Evolutionary conservation across 108 stramenopile genomes (phyloP).

Genomic region (Pseudonitzschia multistriata): DNA sequence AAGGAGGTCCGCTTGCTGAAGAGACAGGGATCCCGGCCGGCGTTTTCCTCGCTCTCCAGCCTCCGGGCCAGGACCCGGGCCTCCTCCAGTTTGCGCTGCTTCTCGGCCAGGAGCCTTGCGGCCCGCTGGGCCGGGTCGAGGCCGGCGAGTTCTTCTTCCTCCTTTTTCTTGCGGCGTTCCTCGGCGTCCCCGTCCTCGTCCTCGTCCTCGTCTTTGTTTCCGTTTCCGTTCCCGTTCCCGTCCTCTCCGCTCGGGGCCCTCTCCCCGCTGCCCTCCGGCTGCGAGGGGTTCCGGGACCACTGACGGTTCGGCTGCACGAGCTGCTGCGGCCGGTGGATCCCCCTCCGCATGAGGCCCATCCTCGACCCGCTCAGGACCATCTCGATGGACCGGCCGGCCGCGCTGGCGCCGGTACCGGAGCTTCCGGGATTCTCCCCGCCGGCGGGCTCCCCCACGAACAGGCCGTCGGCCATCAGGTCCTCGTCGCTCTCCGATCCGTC

Average conservation of each 20-base stretch:
- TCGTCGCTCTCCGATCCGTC: constrained; percentile 55
- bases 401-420: neutral
- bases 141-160: constrained; percentile 60
- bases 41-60: constrained; percentile 83
- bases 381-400: constrained; percentile 33
- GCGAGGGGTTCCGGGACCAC: constrained; percentile 53
- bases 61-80: constrained; percentile 65
- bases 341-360: constrained; percentile 84
- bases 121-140: constrained; percentile 80
- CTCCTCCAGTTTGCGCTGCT: constrained; percentile 78
- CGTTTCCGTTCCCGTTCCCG: constrained; percentile 28
- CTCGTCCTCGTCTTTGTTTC: constrained; percentile 17
- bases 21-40: constrained; percentile 85
- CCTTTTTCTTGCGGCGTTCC: constrained; percentile 16
- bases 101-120: constrained; percentile 56
- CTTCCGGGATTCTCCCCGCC: neutral
- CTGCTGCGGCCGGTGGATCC: constrained; percentile 41
- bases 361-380: constrained; percentile 66
- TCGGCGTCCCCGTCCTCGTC: constrained; percentile 26
- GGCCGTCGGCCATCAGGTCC: constrained; percentile 17
- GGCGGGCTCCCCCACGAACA: neutral
- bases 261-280: constrained; percentile 3
- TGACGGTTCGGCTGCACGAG: constrained; percentile 71
- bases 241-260: neutral
- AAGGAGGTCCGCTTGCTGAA: constrained; percentile 89